Evolutionary conservation across 1,139 yeast genomes (phyloP), one percentile per base, ranked within the genome.

Genomic region (Geotrichum europaeum): DNA sequence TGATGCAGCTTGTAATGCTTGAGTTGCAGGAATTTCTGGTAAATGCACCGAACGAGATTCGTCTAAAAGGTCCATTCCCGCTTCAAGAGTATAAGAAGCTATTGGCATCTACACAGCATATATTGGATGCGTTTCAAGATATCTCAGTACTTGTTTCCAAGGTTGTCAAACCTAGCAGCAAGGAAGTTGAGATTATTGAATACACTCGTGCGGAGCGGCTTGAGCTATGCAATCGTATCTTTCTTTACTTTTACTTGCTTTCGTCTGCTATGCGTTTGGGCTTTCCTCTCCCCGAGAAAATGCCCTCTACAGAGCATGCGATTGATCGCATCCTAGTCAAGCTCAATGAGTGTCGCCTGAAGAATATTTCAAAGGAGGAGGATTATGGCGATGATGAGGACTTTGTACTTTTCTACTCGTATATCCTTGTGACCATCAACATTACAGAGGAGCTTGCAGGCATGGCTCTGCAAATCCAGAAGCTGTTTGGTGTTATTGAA

Each of bases 241-340:
- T 89, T 65, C 76, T 88, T 63, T 83, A 86, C 7, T 87, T 89
- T 69, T 88, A 87, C 75, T 85, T 88, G 84, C 79, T 88, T 13
- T 86, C 96, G 2, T 84, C 94, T 43, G 88, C 96, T 0, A 78
- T 89, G 76, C 81, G 84, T 60, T 75, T 89, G 28, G 91, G 91
- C 2, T 83, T 88, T 64, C 96, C 96, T 1, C 71, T 88, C 34
- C 95, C 96, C 0, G 82, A 81, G 45, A 85, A 85, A 66, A 86
- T 92, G 4, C 95, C 95, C 0, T 84, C 90, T 0, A 86, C 90
- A 0, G 89, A 84, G 57, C 89, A 86, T 70, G 87, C 96, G 0
- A 83, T 85, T 68, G 89, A 86, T 64, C 74, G 92, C 47, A 78
- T 89, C 76, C 76, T 88, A 66, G 81, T 79, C 55, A 87, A 87